Base-by-base conservation (phyloP, 371 early-diverging fungal genomes). In the Syncephalastrum sp. region DNA sequence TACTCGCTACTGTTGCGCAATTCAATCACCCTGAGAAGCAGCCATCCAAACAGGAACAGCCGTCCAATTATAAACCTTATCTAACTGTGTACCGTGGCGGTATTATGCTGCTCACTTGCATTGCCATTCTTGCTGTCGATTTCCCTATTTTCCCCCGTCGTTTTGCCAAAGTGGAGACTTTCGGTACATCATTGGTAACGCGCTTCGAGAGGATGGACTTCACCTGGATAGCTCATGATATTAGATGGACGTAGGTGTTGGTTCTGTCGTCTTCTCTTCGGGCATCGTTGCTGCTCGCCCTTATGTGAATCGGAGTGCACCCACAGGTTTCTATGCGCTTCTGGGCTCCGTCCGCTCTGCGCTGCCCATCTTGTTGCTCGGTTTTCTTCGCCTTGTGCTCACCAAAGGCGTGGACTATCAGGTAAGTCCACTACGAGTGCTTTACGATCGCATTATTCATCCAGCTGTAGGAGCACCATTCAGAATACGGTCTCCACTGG, bases 401-500 rank as follows among this genome's bases (percentile, higher is more conserved):
- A 91, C 93, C 0, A 94, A 94, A 65, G 72, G 84, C 5, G 82
- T 90, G 5, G 89, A 95, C 65, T 98, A 98, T 63, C 95, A 83
- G 64, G 77, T 68, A 49, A 47, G 10, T 10, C 1, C 10, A 33
- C 38, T 33, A 33, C 10, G 2, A 10, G 8, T 33, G 10, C 7
- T 41, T 41, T 59, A 43, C 38, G 45, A 23, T 60, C 23, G 68
- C 58, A 56, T 71, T 49, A 19, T 33, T 33, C 10, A 33, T 33
- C 2, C 38, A 15, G 0, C n/a, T 4, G 5, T 53, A 94, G 84
- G 93, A 94, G 53, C 95, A 96, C 65, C 91, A 89, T 10, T 83
- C 92, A 3, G 98, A 98, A 71, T 98, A 98, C 66, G 98, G 98
- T 19, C 82, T 94, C 47, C 98, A 98, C 63, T 98, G 98, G 98